Percentiles rank a stretch among this genome's conserved stretches.
Evolutionary conservation across 805 yeast species (phyloP).

Genomic region (Candida arabinofermentans): DNA sequence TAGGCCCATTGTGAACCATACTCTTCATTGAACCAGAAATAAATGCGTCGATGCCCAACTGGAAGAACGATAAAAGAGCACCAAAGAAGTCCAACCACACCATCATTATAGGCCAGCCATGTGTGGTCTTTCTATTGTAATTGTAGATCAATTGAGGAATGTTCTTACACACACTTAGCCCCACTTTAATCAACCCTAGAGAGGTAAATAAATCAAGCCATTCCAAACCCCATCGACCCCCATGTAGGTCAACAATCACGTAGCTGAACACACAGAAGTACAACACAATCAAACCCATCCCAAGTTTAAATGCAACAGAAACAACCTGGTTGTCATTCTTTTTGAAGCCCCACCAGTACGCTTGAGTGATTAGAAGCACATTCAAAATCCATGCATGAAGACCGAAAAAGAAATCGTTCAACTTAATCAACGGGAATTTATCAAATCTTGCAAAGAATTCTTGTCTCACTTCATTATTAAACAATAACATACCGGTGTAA

Average conservation of each 20-base stretch:
- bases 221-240: constrained; percentile 20
- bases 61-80: constrained; percentile 27
- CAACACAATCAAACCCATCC: constrained; percentile 11
- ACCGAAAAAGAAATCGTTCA: constrained; percentile 32
- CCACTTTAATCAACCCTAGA: constrained; percentile 30
- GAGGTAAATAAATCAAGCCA: constrained; percentile 32
- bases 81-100: constrained; percentile 32
- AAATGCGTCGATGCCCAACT: constrained; percentile 29
- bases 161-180: constrained; percentile 33
- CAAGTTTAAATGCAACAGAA: constrained; percentile 19
- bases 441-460: constrained; percentile 27
- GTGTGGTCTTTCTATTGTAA: constrained; percentile 32
- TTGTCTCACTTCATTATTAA: constrained; percentile 21
- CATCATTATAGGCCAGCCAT: constrained; percentile 36
- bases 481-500: constrained; percentile 24
- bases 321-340: constrained; percentile 30
- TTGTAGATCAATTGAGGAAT: constrained; percentile 33
- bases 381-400: constrained; percentile 28
- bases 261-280: constrained; percentile 10
- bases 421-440: constrained; percentile 27
- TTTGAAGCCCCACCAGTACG: constrained; percentile 31
- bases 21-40: constrained; percentile 20
- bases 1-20: constrained; percentile 31
- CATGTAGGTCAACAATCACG: constrained; percentile 14
- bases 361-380: constrained; percentile 27